Conservation (phyloP, 495 filamentous ascomycete species). For the Penicillium malachiteum region DNA sequence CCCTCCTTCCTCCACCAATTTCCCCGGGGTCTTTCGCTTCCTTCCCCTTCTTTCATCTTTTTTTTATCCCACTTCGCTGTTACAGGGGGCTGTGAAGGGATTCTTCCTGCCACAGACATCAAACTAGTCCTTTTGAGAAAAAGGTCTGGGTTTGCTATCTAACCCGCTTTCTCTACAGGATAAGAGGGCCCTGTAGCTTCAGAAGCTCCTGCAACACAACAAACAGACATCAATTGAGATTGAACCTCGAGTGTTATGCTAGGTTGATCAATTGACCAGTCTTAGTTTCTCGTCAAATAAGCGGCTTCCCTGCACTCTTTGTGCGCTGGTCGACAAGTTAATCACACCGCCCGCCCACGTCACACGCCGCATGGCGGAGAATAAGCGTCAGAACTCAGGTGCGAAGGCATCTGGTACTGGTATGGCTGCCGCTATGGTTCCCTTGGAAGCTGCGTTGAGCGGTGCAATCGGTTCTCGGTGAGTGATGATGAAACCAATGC, state of each 20-base stretch:
- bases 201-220: conserved; percentile 1
- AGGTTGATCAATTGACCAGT: neutral
- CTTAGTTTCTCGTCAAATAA: neutral
- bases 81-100: neutral
- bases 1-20: conserved; percentile 16
- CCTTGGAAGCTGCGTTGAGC: conserved; percentile 49
- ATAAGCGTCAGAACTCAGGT: conserved; percentile 46
- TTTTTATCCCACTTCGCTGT: neutral
- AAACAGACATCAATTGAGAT: conserved; percentile 9
- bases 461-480: conserved; percentile 55
- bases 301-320: neutral
- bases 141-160: neutral
- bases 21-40: conserved; percentile 1
- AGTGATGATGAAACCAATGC: conserved; percentile 9
- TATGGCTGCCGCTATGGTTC: conserved; percentile 43
- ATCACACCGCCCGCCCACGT: conserved; percentile 20
- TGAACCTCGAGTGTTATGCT: conserved; percentile 1
- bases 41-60: neutral
- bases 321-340: conserved; percentile 8
- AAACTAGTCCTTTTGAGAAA: neutral
- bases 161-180: neutral
- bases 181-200: neutral
- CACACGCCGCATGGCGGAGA: conserved; percentile 40
- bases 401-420: conserved; percentile 38
- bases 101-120: neutral